phyloP scores from a whole-genome alignment of 2,329 filamentous ascomycete genomes.

The Achaetomium macrosporum region DNA sequence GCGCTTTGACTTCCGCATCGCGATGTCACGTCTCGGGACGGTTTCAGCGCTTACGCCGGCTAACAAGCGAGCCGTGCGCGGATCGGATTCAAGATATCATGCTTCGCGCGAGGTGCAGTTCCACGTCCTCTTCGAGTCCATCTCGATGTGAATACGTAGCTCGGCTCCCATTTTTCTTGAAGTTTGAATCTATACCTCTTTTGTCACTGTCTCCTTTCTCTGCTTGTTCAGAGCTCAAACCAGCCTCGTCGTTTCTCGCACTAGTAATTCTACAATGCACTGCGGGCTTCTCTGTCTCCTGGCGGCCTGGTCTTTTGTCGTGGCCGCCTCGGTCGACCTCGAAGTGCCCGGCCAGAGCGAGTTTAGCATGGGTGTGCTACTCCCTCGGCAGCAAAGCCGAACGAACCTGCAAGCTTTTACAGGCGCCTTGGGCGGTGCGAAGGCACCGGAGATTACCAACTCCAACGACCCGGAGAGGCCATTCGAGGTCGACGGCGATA shows the following conservation, averaged over 20 bases:
- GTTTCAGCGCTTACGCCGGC: slow-evolving; percentile 24
- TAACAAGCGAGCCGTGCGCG: neutral
- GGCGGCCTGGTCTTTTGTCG: slow-evolving; percentile 11
- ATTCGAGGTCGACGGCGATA: slow-evolving; percentile 39
- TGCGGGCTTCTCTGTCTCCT: slow-evolving; percentile 6
- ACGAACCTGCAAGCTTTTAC: slow-evolving; percentile 39
- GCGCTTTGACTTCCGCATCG: neutral
- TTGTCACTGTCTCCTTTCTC: neutral
- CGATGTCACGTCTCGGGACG: slow-evolving; percentile 20
- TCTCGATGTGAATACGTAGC: neutral
- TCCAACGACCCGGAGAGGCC: slow-evolving; percentile 36
- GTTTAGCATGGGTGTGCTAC: slow-evolving; percentile 33
- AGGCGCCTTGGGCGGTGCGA: slow-evolving; percentile 35
- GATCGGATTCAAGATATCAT: neutral
- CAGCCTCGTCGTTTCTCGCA: neutral
- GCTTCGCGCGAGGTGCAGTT: too few species aligned
- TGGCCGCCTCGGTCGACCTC: slow-evolving; percentile 21
- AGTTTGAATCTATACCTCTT: neutral
- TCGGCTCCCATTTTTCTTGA: neutral
- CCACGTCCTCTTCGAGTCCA: neutral
- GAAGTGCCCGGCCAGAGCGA: slow-evolving; percentile 31
- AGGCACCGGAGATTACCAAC: slow-evolving; percentile 35
- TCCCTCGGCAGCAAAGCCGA: slow-evolving; percentile 29
- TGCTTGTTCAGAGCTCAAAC: neutral
- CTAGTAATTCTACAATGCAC: slow-evolving; percentile 4